A percentile compares a stretch with the other conserved stretches of the same genome.
These are phyloP conservation scores for Mycena filopes DNA, from an alignment of 768 basidiomycete genomes.

Conservation along the genomic window DNA sequence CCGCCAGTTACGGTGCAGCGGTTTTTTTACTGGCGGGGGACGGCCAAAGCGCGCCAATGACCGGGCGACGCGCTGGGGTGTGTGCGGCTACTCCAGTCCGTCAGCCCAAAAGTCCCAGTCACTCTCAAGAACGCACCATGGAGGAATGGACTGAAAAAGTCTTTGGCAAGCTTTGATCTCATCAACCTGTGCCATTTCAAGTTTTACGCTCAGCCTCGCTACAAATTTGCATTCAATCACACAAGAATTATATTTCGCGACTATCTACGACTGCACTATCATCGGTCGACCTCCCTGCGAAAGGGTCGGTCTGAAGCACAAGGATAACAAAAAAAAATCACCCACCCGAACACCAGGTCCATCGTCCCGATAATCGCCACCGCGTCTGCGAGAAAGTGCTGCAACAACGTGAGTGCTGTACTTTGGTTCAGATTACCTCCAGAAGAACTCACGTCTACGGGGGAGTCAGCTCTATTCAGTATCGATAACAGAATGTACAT, in stretches of 20 bases:
- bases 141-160: too few relatives aligned
- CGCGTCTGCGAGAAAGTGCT: slow-evolving; percentile 93
- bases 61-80: slow-evolving; percentile 34
- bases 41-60: slow-evolving; percentile 61
- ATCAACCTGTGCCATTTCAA: too few relatives aligned
- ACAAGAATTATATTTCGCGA: too few relatives aligned
- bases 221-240: too few relatives aligned
- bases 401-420: background rate
- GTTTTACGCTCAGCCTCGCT: too few relatives aligned
- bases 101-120: too few relatives aligned
- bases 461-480: background rate
- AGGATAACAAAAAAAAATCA: too few relatives aligned
- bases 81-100: slow-evolving; percentile 14
- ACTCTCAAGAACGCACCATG: too few relatives aligned
- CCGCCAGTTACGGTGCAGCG: slow-evolving; percentile 57
- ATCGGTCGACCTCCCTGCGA: slow-evolving; percentile 34
- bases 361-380: slow-evolving; percentile 98
- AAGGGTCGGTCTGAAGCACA: too few relatives aligned
- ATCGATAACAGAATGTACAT: slow-evolving; percentile 49
- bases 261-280: slow-evolving; percentile 16
- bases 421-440: slow-evolving; percentile 33
- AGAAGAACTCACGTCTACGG: slow-evolving; percentile 51
- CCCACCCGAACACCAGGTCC: slow-evolving; percentile 96
- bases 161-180: too few relatives aligned
- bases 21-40: slow-evolving; percentile 56